Conservation (phyloP, 106 monocot species). For the Xerophyta viscosa region DNA sequence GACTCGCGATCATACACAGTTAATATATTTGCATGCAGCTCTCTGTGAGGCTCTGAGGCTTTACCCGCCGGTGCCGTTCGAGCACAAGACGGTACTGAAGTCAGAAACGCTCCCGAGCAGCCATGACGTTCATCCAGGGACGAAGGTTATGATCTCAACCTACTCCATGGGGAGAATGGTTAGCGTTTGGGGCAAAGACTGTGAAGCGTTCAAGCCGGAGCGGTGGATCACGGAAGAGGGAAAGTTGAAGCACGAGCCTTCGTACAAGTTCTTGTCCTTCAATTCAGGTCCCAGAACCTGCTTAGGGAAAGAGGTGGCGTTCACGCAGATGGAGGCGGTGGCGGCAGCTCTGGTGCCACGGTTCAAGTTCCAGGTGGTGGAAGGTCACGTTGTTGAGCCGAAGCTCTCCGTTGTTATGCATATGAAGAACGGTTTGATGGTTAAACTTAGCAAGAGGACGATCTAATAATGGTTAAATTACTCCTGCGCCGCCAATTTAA, state of each 20-base stretch:
- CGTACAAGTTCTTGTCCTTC: constrained; percentile 51
- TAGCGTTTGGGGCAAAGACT: constrained; percentile 68
- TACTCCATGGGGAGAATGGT: constrained; percentile 75
- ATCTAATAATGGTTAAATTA: no score
- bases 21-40: constrained; percentile 43
- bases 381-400: constrained; percentile 26
- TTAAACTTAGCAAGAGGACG: constrained; percentile 34
- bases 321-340: constrained; percentile 62
- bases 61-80: constrained; percentile 53
- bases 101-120: constrained; percentile 50
- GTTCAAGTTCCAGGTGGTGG: constrained; percentile 23
- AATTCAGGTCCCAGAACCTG: constrained; percentile 64
- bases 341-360: constrained; percentile 30
- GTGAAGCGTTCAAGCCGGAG: constrained; percentile 61
- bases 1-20: neutral
- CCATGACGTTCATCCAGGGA: neutral
- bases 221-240: constrained; percentile 50
- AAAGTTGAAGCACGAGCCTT: constrained; percentile 35
- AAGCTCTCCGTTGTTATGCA: constrained; percentile 62
- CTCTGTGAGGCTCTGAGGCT: constrained; percentile 50
- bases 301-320: constrained; percentile 52
- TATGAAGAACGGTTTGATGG: constrained; percentile 67
- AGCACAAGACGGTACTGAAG: constrained; percentile 28
- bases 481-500: no score
- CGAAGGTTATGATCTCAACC: constrained; percentile 26